Percentiles rank a stretch among this genome's conserved stretches.
phyloP scores from a whole-genome alignment of 1,284 basidiomycete species.

The Pseudozyma sp. region DNA sequence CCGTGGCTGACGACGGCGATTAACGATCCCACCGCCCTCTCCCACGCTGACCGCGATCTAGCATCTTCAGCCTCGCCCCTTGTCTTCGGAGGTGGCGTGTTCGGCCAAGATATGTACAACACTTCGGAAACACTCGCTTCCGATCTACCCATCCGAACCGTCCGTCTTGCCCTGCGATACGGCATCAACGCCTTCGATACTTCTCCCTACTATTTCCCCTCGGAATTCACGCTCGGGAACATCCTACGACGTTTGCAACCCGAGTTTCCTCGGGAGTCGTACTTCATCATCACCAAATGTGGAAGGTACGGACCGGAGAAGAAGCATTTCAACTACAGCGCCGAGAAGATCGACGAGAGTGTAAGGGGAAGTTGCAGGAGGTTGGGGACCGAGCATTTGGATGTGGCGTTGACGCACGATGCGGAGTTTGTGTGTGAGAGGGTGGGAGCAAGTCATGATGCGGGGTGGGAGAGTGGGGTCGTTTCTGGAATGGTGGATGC shows the following conservation, averaged over 20 bases:
- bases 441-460: constrained; percentile 70
- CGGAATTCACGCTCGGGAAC: constrained; percentile 84
- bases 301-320: constrained; percentile 80
- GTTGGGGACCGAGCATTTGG: constrained; percentile 75
- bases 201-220: constrained; percentile 83
- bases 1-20: constrained; percentile 34
- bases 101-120: constrained; percentile 65
- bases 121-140: constrained; percentile 42
- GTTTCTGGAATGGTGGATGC: constrained; percentile 47
- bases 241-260: constrained; percentile 69
- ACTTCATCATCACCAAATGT: constrained; percentile 80
- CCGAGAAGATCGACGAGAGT: constrained; percentile 77
- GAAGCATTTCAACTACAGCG: constrained; percentile 82
- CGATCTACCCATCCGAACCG: constrained; percentile 51
- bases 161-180: constrained; percentile 78
- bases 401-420: constrained; percentile 80
- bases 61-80: constrained; percentile 52
- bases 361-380: constrained; percentile 80
- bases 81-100: constrained; percentile 63
- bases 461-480: constrained; percentile 44
- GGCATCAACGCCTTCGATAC: constrained; percentile 91
- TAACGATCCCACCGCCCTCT: constrained; percentile 21
- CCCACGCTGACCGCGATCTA: constrained; percentile 17
- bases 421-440: constrained; percentile 83
- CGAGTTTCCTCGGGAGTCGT: constrained; percentile 69